Conservation (phyloP, 176 grass and related monocot genomes). For the Rhynchospora pubera region DNA sequence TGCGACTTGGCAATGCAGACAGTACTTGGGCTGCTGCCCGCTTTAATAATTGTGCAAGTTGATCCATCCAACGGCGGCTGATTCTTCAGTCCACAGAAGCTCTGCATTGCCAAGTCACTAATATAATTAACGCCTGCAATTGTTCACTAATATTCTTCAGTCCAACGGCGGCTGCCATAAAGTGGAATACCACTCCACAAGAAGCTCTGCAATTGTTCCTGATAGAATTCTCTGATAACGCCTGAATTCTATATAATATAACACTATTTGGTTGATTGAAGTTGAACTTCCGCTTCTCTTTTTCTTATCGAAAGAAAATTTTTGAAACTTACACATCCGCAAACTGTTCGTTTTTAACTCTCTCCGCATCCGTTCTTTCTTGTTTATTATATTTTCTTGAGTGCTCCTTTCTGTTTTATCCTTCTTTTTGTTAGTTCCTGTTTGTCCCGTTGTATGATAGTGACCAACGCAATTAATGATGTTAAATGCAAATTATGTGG, state of each 20-base stretch:
- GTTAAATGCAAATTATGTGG: not conserved
- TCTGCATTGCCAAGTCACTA: too few species aligned
- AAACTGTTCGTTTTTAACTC: not conserved
- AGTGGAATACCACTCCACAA: not conserved
- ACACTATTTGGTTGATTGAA: not conserved
- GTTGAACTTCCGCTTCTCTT: not conserved
- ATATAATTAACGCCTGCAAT: too few species aligned
- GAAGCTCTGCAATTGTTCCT: not conserved
- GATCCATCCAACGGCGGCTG: not conserved
- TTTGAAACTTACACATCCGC: not conserved
- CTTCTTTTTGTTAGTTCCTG: not conserved
- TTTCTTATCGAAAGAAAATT: not conserved
- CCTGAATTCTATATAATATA: not conserved
- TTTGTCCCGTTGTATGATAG: not conserved
- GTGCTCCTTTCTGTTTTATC: too few species aligned
- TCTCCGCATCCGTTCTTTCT: not conserved
- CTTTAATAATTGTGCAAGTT: not conserved
- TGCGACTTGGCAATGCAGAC: not conserved
- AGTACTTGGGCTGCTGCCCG: not conserved
- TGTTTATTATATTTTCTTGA: not conserved
- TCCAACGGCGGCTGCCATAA: constrained; percentile 1
- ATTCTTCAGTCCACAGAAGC: not conserved
- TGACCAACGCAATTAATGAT: not conserved
- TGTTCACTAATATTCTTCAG: too few species aligned
- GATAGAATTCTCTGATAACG: not conserved